These are phyloP conservation scores for Xerocomus potaroensis DNA, from an alignment of 768 basidiomycete species.

Conservation along the genomic window DNA sequence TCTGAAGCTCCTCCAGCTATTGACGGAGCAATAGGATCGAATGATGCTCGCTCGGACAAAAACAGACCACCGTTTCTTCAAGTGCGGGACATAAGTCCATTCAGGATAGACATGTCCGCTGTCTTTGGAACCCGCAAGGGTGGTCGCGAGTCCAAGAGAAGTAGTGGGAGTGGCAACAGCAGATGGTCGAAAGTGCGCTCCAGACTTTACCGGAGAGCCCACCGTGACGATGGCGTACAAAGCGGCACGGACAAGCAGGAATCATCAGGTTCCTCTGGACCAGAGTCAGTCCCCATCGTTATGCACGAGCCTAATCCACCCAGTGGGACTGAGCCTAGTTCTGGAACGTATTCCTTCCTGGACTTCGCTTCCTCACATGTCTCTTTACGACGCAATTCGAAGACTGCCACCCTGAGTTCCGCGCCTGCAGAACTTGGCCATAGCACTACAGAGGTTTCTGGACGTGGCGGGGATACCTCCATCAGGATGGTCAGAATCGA, in stretches of 20 bases:
- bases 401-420: constrained; percentile 25
- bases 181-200: constrained; percentile 31
- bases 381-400: constrained; percentile 25
- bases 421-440: constrained; percentile 27
- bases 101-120: constrained; percentile 39
- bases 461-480: constrained; percentile 19
- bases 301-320: constrained; percentile 25
- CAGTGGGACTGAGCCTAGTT: constrained; percentile 22
- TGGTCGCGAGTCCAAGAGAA: constrained; percentile 18
- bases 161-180: constrained; percentile 22
- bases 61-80: constrained; percentile 26
- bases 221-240: constrained; percentile 27
- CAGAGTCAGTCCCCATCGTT: constrained; percentile 30
- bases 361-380: constrained; percentile 26
- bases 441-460: constrained; percentile 2
- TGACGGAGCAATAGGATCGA: constrained; percentile 2
- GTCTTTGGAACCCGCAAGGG: constrained; percentile 20
- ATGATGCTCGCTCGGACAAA: constrained; percentile 5
- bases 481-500: constrained; percentile 15
- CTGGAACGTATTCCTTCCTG: constrained; percentile 33
- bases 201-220: constrained; percentile 29
- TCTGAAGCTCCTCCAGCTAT: constrained; percentile 24
- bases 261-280: constrained; percentile 21
- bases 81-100: constrained; percentile 43
- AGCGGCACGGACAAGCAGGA: constrained; percentile 19